phyloP scores from a whole-genome alignment of 2,329 filamentous ascomycete species.

The Aureobasidium sp. region DNA sequence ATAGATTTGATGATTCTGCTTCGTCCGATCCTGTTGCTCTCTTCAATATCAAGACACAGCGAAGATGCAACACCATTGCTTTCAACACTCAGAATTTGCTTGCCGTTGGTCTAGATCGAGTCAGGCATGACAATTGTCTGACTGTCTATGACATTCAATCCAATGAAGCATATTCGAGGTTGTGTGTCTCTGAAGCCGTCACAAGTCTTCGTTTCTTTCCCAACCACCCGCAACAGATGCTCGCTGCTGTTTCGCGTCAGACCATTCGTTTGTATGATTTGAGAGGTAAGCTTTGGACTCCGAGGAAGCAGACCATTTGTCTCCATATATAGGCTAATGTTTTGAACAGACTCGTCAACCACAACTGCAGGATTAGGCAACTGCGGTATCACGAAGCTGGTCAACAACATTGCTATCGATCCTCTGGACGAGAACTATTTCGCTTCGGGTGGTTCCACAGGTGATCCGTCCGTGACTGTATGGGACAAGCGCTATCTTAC shows the following conservation, averaged over 20 bases:
- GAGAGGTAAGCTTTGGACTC: constrained; percentile 46
- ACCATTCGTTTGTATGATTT: constrained; percentile 71
- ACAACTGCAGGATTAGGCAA: constrained; percentile 27
- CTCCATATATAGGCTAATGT: not conserved
- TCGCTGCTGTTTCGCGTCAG: constrained; percentile 67
- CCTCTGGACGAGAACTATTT: constrained; percentile 77
- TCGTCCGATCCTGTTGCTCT: constrained; percentile 41
- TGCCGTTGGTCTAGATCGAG: constrained; percentile 70
- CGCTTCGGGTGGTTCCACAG: constrained; percentile 63
- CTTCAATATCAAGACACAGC: constrained; percentile 63
- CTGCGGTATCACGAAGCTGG: constrained; percentile 47
- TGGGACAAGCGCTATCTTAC: constrained; percentile 60
- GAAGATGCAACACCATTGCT: constrained; percentile 72
- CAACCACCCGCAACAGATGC: constrained; percentile 63
- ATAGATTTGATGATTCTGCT: constrained; percentile 50
- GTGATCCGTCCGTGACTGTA: constrained; percentile 64
- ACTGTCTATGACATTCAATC: constrained; percentile 73
- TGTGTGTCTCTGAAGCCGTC: constrained; percentile 59
- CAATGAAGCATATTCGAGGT: constrained; percentile 45
- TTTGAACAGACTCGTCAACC: constrained; percentile 11
- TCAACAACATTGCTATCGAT: constrained; percentile 66
- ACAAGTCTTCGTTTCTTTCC: constrained; percentile 77
- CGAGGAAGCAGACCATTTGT: too few relatives aligned
- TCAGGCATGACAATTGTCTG: constrained; percentile 71
- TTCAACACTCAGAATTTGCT: constrained; percentile 65